Evolutionary conservation across 1,284 basidiomycete species (phyloP), one percentile per base, ranked within the genome.

Genomic region (Sutorius eximius): DNA sequence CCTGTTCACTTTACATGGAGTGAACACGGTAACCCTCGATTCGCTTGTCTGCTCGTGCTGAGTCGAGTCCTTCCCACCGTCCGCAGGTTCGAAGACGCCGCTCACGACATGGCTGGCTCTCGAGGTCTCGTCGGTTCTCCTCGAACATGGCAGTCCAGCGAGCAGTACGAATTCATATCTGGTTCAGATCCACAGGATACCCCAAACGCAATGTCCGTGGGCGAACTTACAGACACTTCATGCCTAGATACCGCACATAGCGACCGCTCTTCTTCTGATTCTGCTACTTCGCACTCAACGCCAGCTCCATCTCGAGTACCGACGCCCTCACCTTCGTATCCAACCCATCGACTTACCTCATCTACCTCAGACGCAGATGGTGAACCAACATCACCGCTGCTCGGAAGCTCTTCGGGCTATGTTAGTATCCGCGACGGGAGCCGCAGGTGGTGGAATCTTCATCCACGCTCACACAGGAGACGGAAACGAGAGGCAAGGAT

Each of bases 291-390:
- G 16, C 60, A 71, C 27, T 71, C 75, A 13, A 73, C 78, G 5
- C 78, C 80, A 30, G 54, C 76, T 13, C 76, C 75, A 13, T 80
- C 81, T 16, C 77, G 80, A 48, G 73, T 76, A 22, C 64, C 71
- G 8, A 81, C 81, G 0, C 82, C 82, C 13, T 67, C 77, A 10
- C 77, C 76, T 40, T 75, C 74, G 55, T 75, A 69, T 79, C 65
- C 77, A 36, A 75, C 77, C 18, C 73, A 73, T 53, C 73, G 71
- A 24, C 75, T 76, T 46, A 82, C 83, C 1, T 76, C 79, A 13
- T 84, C 77, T 65, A 74, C 78, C 27, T 86, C 86, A 12, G 87
- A 89, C 58, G 76, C 76, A 16, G 88, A 90, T 42, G 82, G 78
- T 65, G 89, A 88, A 57, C 76, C 80, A 15, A 74, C 73, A 15